Base-by-base conservation (phyloP, 2,329 filamentous ascomycete genomes). In the Aspergillus uvarum region DNA sequence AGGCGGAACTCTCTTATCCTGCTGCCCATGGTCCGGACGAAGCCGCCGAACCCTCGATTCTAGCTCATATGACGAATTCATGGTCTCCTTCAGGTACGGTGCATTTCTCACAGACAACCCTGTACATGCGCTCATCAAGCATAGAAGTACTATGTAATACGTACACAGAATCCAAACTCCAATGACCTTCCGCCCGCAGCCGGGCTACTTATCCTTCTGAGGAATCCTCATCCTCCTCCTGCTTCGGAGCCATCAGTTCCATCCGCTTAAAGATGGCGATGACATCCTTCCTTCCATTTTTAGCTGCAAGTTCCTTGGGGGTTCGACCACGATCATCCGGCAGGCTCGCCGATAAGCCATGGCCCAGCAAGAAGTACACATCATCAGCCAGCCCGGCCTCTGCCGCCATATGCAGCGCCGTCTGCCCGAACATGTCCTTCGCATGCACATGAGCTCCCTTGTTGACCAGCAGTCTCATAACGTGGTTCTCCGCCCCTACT, bases 361-460 rank as follows among this genome's bases (percentile, higher is more conserved):
- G 64, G 11, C 65, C 62, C 19, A 69, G 63, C 14, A 69, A 58
- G 54, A 68, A 68, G 47, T 67, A 56, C 5, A 67, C 67, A 51
- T 68, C 66, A 16, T 66, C 56, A 12, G 54, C 59, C 19, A 67
- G 24, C 4, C 68, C 68, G 3, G 62, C 63, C 24, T 64, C 53
- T 14, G 67, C 66, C 11, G 68, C 67, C 59, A 67, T 51, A 60
- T 70, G 68, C 21, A 70, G 57, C 24, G 64, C 65, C 32, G 68
- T 67, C 56, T 67, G 59, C 12, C 67, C 67, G 47, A 59, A 65
- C 63, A 68, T 68, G 48, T 70, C 67, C 48, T 55, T 58, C 6
- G 63, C 64, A 10, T 58, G 59, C 26, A 68, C 58, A 24, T 68
- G 62, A 4, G 64, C 64, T 0, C 56, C 50, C 21, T 54, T 58